phyloP scores from a whole-genome alignment of 225 moss, liverwort and hornwort species.

The Ulota crispa region DNA sequence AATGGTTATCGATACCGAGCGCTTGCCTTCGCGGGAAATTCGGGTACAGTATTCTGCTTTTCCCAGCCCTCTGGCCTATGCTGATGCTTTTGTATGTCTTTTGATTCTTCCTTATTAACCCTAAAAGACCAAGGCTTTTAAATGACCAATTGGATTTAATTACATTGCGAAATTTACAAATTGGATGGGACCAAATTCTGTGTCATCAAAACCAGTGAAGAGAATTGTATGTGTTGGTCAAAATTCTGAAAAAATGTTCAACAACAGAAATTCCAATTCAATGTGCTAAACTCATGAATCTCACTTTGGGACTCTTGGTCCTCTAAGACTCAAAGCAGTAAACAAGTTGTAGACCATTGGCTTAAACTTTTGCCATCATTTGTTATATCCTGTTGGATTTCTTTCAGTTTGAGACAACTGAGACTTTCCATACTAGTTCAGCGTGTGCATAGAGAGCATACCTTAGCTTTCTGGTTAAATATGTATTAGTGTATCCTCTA shows the following conservation, averaged over 20 bases:
- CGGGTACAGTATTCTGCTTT: slow-evolving; percentile 43
- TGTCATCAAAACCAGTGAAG: no score
- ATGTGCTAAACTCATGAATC: no score
- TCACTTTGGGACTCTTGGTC: no score
- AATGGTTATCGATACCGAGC: slow-evolving; percentile 65
- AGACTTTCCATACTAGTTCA: not conserved
- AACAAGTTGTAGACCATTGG: not conserved
- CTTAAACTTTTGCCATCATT: not conserved
- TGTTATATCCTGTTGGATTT: slow-evolving; percentile 1
- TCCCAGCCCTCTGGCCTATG: not conserved
- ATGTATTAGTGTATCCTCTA: not conserved
- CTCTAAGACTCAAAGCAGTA: not conserved
- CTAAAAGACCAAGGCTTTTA: no score
- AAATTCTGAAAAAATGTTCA: no score
- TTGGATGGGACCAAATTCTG: no score
- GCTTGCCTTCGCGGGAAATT: slow-evolving; percentile 68
- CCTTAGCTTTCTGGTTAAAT: not conserved
- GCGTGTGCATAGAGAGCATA: slow-evolving; percentile 1
- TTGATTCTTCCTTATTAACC: not conserved
- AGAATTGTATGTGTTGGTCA: no score
- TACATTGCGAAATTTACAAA: no score
- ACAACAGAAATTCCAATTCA: no score
- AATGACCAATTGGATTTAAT: no score
- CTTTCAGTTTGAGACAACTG: slow-evolving; percentile 22
- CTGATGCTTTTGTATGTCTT: not conserved